Conservation (phyloP, 176 grass and related monocot species). For the Coix lacrymajobi region DNA sequence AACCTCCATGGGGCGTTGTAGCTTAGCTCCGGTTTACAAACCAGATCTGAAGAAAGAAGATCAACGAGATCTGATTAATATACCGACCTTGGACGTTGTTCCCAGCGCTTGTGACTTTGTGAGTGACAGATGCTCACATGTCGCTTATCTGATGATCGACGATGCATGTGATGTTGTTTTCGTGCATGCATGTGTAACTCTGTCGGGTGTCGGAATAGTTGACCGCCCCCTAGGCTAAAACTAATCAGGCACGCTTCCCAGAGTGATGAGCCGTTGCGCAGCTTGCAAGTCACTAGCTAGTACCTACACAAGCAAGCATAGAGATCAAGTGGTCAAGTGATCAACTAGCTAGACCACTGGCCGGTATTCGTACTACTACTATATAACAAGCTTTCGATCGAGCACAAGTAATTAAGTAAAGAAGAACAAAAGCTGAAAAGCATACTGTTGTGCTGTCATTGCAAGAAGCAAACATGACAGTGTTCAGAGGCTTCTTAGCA, state of each 20-base stretch:
- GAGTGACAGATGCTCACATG: background rate
- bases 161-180: background rate
- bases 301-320: background rate
- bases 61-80: background rate
- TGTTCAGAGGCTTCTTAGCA: background rate
- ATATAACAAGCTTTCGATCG: slow-evolving; percentile 11
- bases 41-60: background rate
- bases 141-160: background rate
- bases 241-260: background rate
- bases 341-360: background rate
- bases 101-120: background rate
- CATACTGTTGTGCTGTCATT: background rate
- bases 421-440: background rate
- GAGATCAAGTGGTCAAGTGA: background rate
- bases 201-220: background rate
- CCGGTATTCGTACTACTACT: background rate
- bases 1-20: no score
- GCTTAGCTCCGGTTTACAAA: background rate
- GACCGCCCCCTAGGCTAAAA: background rate
- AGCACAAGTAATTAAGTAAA: background rate
- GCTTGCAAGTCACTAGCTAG: background rate
- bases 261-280: background rate
- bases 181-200: background rate
- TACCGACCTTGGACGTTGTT: background rate
- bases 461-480: slow-evolving; percentile 1